Conservation (phyloP, 768 basidiomycete genomes). For the Chiua virens region DNA sequence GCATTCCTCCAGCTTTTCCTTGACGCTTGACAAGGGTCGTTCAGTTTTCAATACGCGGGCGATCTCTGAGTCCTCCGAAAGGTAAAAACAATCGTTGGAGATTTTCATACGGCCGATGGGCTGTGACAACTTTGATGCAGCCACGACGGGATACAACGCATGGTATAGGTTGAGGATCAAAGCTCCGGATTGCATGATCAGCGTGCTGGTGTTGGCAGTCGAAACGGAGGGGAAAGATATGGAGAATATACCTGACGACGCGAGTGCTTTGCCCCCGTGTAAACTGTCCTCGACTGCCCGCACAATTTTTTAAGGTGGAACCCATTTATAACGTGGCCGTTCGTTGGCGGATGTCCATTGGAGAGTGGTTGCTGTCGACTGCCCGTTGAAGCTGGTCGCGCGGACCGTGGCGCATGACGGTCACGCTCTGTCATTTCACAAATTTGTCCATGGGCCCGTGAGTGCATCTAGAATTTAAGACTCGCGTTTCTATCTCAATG, state of each 20-base stretch:
- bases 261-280: constrained; percentile 64
- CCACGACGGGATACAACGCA: constrained; percentile 72
- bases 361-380: constrained; percentile 47
- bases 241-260: constrained; percentile 53
- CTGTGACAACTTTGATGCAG: constrained; percentile 45
- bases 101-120: constrained; percentile 66
- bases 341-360: constrained; percentile 18
- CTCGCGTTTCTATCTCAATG: too few relatives aligned
- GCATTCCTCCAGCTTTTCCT: constrained; percentile 53
- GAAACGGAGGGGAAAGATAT: constrained; percentile 28
- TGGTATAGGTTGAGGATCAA: constrained; percentile 77
- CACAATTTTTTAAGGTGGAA: constrained; percentile 44
- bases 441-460: too few relatives aligned
- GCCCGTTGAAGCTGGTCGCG: constrained; percentile 57
- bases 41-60: constrained; percentile 24
- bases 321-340: constrained; percentile 19
- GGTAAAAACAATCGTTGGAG: constrained; percentile 79
- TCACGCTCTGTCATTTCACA: too few relatives aligned
- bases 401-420: too few relatives aligned
- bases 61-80: constrained; percentile 57
- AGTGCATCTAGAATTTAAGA: too few relatives aligned
- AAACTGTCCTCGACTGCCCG: constrained; percentile 60
- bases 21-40: constrained; percentile 32
- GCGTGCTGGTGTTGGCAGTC: constrained; percentile 51
- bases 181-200: constrained; percentile 61